Conservation (phyloP, 2,329 filamentous ascomycete species). For the Dothistroma pini region DNA sequence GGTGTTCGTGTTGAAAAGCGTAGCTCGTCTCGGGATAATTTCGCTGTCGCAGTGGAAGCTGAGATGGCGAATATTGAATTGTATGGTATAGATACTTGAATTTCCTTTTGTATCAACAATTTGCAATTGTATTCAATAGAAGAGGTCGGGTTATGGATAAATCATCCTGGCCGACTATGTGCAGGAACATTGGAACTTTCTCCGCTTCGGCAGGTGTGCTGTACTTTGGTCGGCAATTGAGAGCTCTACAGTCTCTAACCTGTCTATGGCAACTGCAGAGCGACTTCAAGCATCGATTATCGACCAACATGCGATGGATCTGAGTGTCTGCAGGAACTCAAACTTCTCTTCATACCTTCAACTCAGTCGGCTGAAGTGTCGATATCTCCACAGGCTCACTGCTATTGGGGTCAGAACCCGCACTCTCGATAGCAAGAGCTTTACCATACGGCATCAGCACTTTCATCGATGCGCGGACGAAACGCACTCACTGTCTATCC, state of each 20-base stretch:
- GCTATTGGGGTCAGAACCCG: neutral
- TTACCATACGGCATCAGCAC: neutral
- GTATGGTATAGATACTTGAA: neutral
- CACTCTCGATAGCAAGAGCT: neutral
- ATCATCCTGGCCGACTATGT: neutral
- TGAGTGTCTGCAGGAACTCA: neutral
- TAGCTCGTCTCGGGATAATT: too few species aligned
- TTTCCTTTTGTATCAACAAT: neutral
- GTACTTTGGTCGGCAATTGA: neutral
- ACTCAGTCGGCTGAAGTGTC: neutral
- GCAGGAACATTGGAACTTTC: neutral
- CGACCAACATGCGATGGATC: neutral
- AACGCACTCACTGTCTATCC: neutral
- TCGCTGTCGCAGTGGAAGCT: too few species aligned
- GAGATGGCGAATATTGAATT: too few species aligned
- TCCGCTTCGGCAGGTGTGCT: neutral
- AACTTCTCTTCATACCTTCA: neutral
- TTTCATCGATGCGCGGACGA: neutral
- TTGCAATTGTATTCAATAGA: neutral
- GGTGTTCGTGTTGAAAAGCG: neutral
- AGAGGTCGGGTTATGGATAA: neutral
- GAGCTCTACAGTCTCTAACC: neutral
- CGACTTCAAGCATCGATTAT: neutral
- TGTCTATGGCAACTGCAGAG: neutral
- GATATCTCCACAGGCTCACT: neutral